Base-by-base conservation (phyloP, 306 rosid species). In the Elaeagnus macrophylla region DNA sequence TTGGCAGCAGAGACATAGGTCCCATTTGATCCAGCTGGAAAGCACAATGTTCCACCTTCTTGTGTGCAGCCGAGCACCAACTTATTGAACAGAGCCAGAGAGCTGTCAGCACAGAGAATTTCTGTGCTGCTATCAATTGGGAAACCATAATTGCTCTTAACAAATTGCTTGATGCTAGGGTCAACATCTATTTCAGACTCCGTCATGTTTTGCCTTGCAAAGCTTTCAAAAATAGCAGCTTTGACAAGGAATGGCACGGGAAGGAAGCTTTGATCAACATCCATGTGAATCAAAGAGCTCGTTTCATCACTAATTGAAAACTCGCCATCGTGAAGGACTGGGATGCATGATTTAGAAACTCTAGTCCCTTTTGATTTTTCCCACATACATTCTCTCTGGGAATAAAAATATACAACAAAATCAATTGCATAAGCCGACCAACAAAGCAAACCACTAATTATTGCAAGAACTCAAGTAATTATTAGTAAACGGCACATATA, bases 41-140 rank as follows among this genome's bases (percentile, higher is more conserved):
- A 87, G 74, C 93, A 91, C 60, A 91, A 66, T 18, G 95, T 91
- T 53, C 96, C 99, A n/a, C 85, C 95, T 80, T 91, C 99, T 67
- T 80, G 75, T 48, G 61, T 82, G 83, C 96, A 91, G 75, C 87
- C 84, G 65, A 91, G 85, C 45, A 91, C 95, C 66, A 91, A 59
- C 71, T 87, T 91, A 69, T 78, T 87, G 67, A 91, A 91, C 77
- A 91, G 79, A 62, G 96, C 81, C 48, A 75, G 75, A 0, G 96
- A 67, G 67, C 79, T 84, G 69, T 87, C 89, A 25, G 89, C 83
- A 64, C 78, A 87, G 57, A 81, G 77, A 64, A 73, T 72, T 57
- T 91, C 99, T 5, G 79, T 14, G 66, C 49, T 67, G 73, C 61
- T 65, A 68, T 68, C 83, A 38, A 67, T 71, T 41, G 83, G 87